Evolutionary conservation across 257 asterid genomes (phyloP), one percentile per base, ranked within the genome.

Genomic region (Primulina eburnea): DNA sequence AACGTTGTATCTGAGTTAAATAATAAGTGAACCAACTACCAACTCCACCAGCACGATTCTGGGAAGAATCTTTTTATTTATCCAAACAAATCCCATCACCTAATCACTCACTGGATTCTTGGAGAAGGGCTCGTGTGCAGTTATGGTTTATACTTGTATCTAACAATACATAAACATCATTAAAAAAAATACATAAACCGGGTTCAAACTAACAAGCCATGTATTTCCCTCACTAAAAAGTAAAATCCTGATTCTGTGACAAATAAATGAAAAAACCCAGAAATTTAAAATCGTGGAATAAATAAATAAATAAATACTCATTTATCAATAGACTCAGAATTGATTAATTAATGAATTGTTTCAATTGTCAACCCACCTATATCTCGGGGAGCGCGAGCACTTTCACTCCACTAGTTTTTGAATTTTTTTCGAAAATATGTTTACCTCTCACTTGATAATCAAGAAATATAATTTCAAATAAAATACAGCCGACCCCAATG

Each of bases 31-130:
- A 84, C 62, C 69, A 72, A 80, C 85, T 78, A 65, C 52, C 77
- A 70, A 61, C 77, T 75, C 72, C 82, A 77, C 78, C 83, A 82
- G 80, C 76, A 75, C 57, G 81, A 81, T 79, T 77, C 33, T 30
- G 21, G 79, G 69, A 14, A 43, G 53, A 3, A 43, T 56, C 43
- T 38, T 75, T 65, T 40, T 64, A 71, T 68, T 56, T 67, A 67
- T 64, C 43, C 76, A 76, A 69, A 66, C 82, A 77, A 88, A 86
- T 86, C 89, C 69, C 78, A 81, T 77, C 88, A 77, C 74, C 63
- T 78, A 71, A 32, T 52, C 72, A 76, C 78, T 77, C 56, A 74
- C 80, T 71, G 71, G 82, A 76, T 78, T 76, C 70, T 76, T 67
- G 73, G 73, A 72, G 71, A 77, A 71, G 69, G 53, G 53, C 73